phyloP scores from a whole-genome alignment of 108 stramenopile species.

The Fragilaria crotonensis region DNA sequence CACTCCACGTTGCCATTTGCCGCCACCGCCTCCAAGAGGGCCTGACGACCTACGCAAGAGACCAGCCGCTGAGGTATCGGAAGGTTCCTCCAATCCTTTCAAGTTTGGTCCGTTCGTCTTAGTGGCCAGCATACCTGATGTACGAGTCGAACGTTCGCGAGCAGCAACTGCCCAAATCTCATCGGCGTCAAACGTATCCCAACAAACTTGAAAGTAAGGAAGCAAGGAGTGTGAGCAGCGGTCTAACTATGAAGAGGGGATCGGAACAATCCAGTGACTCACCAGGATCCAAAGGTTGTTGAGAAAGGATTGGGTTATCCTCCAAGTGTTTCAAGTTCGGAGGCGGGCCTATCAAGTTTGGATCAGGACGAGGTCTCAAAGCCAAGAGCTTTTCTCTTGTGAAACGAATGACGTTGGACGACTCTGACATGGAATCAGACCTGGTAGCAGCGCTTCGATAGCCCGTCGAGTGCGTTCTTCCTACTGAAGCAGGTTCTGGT shows the following conservation, averaged over 20 bases:
- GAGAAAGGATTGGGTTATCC: conserved; percentile 44
- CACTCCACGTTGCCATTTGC: conserved; percentile 75
- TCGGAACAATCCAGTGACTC: conserved; percentile 12
- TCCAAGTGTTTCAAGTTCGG: conserved; percentile 35
- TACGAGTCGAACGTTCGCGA: conserved; percentile 19
- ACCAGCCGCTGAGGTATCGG: neutral
- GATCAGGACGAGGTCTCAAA: conserved; percentile 41
- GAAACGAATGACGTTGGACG: conserved; percentile 53
- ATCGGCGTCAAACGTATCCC: conserved; percentile 76
- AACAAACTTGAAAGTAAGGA: conserved; percentile 44
- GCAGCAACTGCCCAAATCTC: conserved; percentile 60
- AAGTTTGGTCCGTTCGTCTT: conserved; percentile 1
- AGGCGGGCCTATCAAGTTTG: conserved; percentile 22
- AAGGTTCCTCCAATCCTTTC: neutral
- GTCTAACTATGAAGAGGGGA: conserved; percentile 2
- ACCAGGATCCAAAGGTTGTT: conserved; percentile 67
- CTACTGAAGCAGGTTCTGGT: neutral
- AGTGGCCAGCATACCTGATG: neutral
- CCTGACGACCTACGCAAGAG: conserved; percentile 7
- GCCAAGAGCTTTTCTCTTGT: conserved; percentile 71
- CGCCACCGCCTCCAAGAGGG: conserved; percentile 13
- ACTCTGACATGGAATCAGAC: conserved; percentile 18
- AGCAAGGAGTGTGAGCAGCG: conserved; percentile 2
- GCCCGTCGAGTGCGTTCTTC: neutral
- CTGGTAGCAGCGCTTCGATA: conserved; percentile 3